Conservation (phyloP, 169 alveolate genomes). For the Plasmodium inui region DNA sequence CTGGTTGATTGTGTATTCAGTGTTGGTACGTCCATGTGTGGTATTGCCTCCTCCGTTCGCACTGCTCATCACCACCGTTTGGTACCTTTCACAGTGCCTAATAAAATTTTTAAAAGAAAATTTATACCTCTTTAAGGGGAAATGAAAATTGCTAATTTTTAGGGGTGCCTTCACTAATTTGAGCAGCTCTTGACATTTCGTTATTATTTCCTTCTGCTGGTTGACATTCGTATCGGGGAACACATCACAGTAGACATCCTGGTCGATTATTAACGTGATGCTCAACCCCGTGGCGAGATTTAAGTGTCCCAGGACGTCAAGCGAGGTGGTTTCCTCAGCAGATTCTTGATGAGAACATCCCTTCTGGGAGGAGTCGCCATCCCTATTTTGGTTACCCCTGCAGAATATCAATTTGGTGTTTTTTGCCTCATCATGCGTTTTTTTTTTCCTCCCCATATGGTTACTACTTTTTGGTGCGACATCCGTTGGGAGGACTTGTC, state of each 20-base stretch:
- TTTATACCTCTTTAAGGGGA: slow-evolving; percentile 13
- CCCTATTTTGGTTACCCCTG: neutral
- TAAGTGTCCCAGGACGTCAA: slow-evolving; percentile 15
- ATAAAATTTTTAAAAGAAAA: slow-evolving; percentile 21
- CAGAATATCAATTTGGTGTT: neutral
- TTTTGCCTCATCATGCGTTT: neutral
- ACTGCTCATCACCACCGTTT: neutral
- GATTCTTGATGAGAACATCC: neutral
- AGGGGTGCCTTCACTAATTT: slow-evolving; percentile 26
- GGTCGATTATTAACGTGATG: slow-evolving; percentile 24
- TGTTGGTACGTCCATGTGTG: neutral
- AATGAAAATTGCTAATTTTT: slow-evolving; percentile 11
- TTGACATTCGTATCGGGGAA: neutral
- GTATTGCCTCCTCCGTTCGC: neutral
- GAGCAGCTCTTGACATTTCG: slow-evolving; percentile 23
- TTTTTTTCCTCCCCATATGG: neutral
- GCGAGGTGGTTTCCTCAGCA: neutral
- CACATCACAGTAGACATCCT: neutral
- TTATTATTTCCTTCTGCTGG: slow-evolving; percentile 24
- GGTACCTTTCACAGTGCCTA: neutral
- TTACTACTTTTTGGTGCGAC: neutral
- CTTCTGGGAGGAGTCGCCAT: neutral
- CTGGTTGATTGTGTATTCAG: neutral
- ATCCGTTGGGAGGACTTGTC: neutral
- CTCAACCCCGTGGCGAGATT: slow-evolving; percentile 6